phyloP scores from a whole-genome alignment of 129 eudicot genomes.

The Logfia minima region DNA sequence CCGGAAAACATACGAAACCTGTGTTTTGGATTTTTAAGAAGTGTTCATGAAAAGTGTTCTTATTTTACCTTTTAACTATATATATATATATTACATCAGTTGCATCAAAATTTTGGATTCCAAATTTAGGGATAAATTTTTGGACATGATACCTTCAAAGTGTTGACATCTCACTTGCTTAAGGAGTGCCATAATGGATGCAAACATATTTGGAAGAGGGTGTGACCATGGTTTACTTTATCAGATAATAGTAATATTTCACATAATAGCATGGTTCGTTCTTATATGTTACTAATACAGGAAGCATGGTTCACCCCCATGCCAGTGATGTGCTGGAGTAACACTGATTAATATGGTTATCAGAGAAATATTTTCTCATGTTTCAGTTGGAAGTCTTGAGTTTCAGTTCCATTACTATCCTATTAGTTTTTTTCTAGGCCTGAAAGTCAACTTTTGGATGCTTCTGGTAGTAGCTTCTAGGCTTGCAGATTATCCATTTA shows the following conservation, averaged over 20 bases:
- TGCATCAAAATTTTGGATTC: background rate
- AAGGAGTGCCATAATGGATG: background rate
- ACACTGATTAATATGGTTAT: conserved; percentile 7
- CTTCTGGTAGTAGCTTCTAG: conserved; percentile 1
- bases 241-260: no score
- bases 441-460: no score
- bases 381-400: conserved; percentile 14
- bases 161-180: background rate
- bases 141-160: background rate
- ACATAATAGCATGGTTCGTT: no score
- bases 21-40: no score
- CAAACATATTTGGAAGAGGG: background rate
- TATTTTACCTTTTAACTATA: no score
- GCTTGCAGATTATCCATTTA: conserved; percentile 7
- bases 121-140: background rate
- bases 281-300: background rate
- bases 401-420: conserved; percentile 9
- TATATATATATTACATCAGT: background rate
- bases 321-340: background rate
- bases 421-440: background rate
- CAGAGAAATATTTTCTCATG: background rate
- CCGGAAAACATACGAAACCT: no score
- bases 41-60: no score
- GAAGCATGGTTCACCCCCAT: conserved; percentile 3
- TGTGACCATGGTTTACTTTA: no score